phyloP scores from a whole-genome alignment of 345 rosid genomes.

The Hirschfeldia incana region DNA sequence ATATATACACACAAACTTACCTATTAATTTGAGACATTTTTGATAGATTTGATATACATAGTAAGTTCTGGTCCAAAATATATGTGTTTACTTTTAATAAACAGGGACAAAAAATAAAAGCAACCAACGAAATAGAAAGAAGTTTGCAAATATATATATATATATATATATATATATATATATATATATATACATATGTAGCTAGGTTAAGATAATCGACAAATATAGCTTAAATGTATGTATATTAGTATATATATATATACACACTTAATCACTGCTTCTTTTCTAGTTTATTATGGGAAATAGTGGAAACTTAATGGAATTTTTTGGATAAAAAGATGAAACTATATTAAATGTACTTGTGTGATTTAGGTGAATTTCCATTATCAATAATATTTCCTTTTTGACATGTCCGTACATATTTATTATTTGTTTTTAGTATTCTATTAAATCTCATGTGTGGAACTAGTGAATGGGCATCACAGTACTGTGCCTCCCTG shows the following conservation, averaged over 20 bases:
- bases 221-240: slow-evolving; percentile 15
- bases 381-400: slow-evolving; percentile 34
- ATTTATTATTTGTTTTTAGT: not conserved
- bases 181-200: too few relatives aligned
- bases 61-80: slow-evolving; percentile 26
- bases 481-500: slow-evolving; percentile 33
- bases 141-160: not conserved
- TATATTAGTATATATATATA: slow-evolving; percentile 9
- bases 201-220: not conserved
- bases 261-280: not conserved
- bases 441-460: slow-evolving; percentile 25
- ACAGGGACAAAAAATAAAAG: not conserved
- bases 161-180: too few relatives aligned
- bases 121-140: slow-evolving; percentile 31
- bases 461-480: slow-evolving; percentile 21
- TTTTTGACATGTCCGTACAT: slow-evolving; percentile 34
- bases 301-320: slow-evolving; percentile 39
- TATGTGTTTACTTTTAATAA: not conserved
- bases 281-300: not conserved
- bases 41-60: slow-evolving; percentile 13
- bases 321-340: slow-evolving; percentile 29
- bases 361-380: slow-evolving; percentile 39
- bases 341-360: slow-evolving; percentile 20
- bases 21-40: slow-evolving; percentile 36
- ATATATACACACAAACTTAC: slow-evolving; percentile 25